Evolutionary conservation across 2,329 filamentous ascomycete genomes (phyloP).

Genomic region (Penicillium sclerotigenum): DNA sequence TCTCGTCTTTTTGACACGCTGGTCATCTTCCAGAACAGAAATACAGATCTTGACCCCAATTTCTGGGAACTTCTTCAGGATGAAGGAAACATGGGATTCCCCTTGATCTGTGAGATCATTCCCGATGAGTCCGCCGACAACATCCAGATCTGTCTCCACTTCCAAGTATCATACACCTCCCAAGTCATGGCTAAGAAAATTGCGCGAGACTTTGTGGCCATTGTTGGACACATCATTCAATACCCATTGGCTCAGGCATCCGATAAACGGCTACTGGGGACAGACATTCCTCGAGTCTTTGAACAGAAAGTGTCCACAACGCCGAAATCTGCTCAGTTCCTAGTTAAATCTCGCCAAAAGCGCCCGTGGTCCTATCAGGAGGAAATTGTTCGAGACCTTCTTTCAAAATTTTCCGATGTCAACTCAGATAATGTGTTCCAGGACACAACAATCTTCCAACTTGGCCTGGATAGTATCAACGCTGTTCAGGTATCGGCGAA

Average conservation of each 20-base stretch:
- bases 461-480: slow-evolving; percentile 91
- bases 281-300: slow-evolving; percentile 29
- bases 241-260: slow-evolving; percentile 32
- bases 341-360: slow-evolving; percentile 6
- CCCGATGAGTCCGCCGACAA: slow-evolving; percentile 54
- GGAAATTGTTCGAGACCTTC: slow-evolving; percentile 51
- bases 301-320: slow-evolving; percentile 8
- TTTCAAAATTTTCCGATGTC: slow-evolving; percentile 59
- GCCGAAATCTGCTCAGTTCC: not conserved
- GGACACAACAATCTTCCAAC: slow-evolving; percentile 72
- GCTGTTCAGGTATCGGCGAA: slow-evolving; percentile 71
- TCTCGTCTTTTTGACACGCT: slow-evolving; percentile 72
- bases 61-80: slow-evolving; percentile 54
- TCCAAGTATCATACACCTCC: slow-evolving; percentile 41
- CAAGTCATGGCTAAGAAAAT: slow-evolving; percentile 24
- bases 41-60: slow-evolving; percentile 42
- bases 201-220: slow-evolving; percentile 28
- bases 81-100: slow-evolving; percentile 59
- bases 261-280: slow-evolving; percentile 24
- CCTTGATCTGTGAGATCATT: slow-evolving; percentile 71
- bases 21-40: slow-evolving; percentile 69
- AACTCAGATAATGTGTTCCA: slow-evolving; percentile 52
- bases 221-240: slow-evolving; percentile 34
- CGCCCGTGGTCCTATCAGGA: slow-evolving; percentile 53
- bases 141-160: slow-evolving; percentile 62